Evolutionary conservation across 2,329 filamentous ascomycete species (phyloP).

Genomic region (Colletotrichum siamense): DNA sequence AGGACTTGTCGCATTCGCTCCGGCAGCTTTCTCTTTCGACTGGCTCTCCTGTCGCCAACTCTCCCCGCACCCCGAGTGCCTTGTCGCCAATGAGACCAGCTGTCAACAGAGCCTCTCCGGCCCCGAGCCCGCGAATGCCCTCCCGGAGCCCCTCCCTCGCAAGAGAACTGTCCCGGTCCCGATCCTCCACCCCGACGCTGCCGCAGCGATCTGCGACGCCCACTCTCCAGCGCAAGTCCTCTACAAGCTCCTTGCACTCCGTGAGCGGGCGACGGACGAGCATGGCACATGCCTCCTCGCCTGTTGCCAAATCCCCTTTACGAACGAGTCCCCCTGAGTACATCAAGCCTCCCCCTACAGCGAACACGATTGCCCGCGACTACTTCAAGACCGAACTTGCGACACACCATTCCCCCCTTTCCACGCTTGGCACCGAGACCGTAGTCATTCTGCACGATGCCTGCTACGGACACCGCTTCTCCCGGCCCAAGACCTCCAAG

Average conservation of each 20-base stretch:
- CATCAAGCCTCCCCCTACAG: constrained; percentile 48
- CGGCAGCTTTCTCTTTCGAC: constrained; percentile 49
- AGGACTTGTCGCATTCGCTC: constrained; percentile 46
- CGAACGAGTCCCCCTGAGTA: constrained; percentile 37
- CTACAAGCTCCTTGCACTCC: constrained; percentile 62
- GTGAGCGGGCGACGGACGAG: constrained; percentile 55
- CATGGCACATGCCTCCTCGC: constrained; percentile 49
- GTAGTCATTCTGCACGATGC: constrained; percentile 90
- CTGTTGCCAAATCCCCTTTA: constrained; percentile 44
- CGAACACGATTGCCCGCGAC: constrained; percentile 65
- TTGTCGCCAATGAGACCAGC: constrained; percentile 42
- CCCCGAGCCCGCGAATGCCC: constrained; percentile 40
- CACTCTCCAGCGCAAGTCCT: constrained; percentile 59
- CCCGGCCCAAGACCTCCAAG: constrained; percentile 79
- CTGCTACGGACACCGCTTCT: constrained; percentile 93
- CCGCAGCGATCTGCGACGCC: constrained; percentile 49
- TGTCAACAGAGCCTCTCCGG: constrained; percentile 41
- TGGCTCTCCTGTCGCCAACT: constrained; percentile 28
- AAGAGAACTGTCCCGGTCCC: constrained; percentile 45
- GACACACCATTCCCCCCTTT: constrained; percentile 57
- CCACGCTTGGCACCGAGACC: constrained; percentile 60
- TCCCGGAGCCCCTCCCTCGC: constrained; percentile 49
- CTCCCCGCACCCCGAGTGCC: constrained; percentile 32
- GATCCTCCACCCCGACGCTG: constrained; percentile 51
- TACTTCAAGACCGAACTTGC: constrained; percentile 75